Conservation (phyloP, 2,329 filamentous ascomycete species). For the Neonectria sp. region DNA sequence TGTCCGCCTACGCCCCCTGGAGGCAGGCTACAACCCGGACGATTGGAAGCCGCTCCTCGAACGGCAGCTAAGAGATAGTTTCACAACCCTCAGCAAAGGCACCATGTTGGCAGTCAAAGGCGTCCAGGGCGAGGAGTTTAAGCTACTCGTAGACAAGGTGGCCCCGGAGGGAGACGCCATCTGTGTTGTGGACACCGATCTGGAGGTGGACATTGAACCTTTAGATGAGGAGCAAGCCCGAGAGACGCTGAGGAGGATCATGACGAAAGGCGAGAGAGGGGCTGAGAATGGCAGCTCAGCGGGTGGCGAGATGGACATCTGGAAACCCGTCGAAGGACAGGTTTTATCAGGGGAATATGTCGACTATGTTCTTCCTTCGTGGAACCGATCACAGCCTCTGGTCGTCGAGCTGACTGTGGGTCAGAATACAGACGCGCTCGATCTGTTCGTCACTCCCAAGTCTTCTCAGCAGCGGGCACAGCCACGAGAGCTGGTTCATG, state of each 20-base stretch:
- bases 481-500: conserved; percentile 82
- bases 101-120: conserved; percentile 81
- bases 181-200: conserved; percentile 95
- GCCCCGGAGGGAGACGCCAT: conserved; percentile 89
- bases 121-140: conserved; percentile 78
- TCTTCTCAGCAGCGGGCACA: conserved; percentile 78
- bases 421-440: conserved; percentile 72
- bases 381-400: conserved; percentile 80
- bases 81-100: conserved; percentile 89
- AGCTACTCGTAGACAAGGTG: conserved; percentile 89
- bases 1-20: conserved; percentile 89
- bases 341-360: conserved; percentile 87
- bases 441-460: conserved; percentile 84
- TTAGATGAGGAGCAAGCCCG: conserved; percentile 94
- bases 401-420: conserved; percentile 76
- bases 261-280: conserved; percentile 76
- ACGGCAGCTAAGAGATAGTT: conserved; percentile 87
- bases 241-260: conserved; percentile 86
- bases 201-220: conserved; percentile 97
- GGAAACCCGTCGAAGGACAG: conserved; percentile 80
- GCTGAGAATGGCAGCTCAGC: conserved; percentile 77
- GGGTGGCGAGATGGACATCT: conserved; percentile 82
- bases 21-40: conserved; percentile 95
- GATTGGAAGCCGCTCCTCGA: conserved; percentile 97
- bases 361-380: conserved; percentile 87